These are phyloP conservation scores for Aeminium ludgeri DNA, from an alignment of 495 filamentous ascomycete species.

Conservation along the genomic window DNA sequence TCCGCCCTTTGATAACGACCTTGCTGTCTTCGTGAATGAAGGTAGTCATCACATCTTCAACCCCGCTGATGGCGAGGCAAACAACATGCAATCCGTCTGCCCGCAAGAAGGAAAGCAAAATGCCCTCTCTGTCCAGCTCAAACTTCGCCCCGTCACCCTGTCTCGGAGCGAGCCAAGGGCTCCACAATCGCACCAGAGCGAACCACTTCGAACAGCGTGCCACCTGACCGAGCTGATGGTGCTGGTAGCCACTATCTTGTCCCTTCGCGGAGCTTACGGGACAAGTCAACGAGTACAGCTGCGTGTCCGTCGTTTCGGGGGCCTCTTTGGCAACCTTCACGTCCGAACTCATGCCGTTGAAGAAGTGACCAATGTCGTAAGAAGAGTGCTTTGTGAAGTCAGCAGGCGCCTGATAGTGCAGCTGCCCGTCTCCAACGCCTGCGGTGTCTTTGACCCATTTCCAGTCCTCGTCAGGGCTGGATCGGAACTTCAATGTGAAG, in stretches of 20 bases:
- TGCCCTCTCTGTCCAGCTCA: constrained; percentile 52
- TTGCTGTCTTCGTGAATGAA: constrained; percentile 48
- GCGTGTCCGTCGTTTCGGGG: constrained; percentile 54
- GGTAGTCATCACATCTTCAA: constrained; percentile 53
- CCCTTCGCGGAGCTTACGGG: constrained; percentile 36
- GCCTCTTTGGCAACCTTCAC: constrained; percentile 37
- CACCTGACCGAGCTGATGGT: constrained; percentile 46
- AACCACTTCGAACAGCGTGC: constrained; percentile 49
- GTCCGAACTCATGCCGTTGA: constrained; percentile 39
- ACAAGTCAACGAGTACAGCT: constrained; percentile 52
- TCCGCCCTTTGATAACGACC: constrained; percentile 51
- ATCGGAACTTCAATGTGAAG: constrained; percentile 67
- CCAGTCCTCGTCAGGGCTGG: constrained; percentile 39
- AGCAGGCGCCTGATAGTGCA: constrained; percentile 5
- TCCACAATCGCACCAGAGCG: constrained; percentile 59
- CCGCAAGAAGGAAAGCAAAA: constrained; percentile 68
- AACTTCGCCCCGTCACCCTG: constrained; percentile 53
- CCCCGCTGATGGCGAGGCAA: constrained; percentile 63
- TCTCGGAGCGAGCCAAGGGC: constrained; percentile 72
- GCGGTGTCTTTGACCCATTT: constrained; percentile 57
- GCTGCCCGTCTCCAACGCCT: constrained; percentile 22
- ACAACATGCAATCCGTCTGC: constrained; percentile 60
- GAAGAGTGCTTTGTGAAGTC: constrained; percentile 13
- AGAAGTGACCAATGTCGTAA: constrained; percentile 40
- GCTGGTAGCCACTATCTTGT: constrained; percentile 36